Conservation (phyloP, 2,329 filamentous ascomycete genomes). For the Fusarium circinatum region DNA sequence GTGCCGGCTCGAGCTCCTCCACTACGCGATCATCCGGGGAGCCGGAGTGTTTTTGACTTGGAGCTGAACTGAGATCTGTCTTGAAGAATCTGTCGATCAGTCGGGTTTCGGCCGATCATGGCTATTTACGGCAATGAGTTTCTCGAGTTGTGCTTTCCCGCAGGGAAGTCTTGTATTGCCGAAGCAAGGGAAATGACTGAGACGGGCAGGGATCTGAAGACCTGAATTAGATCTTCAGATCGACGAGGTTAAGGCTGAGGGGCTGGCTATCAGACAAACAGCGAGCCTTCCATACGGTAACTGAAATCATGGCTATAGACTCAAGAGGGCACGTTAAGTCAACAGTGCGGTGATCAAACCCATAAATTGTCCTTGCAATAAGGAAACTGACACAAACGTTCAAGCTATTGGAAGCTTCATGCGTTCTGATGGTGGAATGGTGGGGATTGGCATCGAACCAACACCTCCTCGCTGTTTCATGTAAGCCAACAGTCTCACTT, state of each 20-base stretch:
- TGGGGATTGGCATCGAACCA: background rate
- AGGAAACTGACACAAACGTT: accelerated
- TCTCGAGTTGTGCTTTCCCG: background rate
- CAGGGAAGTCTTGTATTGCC: background rate
- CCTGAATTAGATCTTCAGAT: too few relatives aligned
- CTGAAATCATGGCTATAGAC: background rate
- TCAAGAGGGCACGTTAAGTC: accelerated
- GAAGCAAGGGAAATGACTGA: background rate
- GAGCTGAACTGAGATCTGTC: background rate
- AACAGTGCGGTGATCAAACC: accelerated
- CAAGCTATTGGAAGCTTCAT: accelerated
- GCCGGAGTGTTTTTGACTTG: background rate
- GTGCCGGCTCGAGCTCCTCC: too few relatives aligned
- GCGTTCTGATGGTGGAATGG: background rate
- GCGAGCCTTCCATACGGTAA: accelerated
- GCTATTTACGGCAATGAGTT: background rate
- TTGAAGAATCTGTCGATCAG: background rate
- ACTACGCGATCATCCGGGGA: background rate
- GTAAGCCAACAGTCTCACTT: background rate
- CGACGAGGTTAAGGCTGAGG: too few relatives aligned
- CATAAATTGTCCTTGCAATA: too few relatives aligned
- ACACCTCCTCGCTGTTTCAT: background rate
- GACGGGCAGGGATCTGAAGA: background rate
- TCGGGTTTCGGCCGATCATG: background rate
- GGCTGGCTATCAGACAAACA: background rate